Conservation (phyloP, 75 land plant species). For the Larix kaempferi region DNA sequence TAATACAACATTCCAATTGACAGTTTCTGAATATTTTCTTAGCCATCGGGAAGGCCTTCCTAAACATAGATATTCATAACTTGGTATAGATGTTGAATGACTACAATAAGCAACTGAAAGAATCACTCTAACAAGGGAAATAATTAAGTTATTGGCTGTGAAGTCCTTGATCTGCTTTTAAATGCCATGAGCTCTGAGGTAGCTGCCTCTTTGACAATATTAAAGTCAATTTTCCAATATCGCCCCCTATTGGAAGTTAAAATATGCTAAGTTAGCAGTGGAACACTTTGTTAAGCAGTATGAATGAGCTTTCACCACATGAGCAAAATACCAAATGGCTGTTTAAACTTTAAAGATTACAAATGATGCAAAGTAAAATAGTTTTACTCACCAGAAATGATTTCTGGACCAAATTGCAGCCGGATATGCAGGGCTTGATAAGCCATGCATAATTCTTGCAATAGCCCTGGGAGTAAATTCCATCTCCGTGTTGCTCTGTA, state of each 20-base stretch:
- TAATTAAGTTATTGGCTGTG: no score
- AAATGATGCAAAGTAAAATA: neutral
- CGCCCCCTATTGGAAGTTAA: conserved; percentile 64
- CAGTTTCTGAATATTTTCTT: no score
- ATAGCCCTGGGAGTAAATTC: conserved; percentile 94
- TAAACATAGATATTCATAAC: no score
- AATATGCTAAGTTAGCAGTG: neutral
- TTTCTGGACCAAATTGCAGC: conserved; percentile 78
- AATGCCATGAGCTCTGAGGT: conserved; percentile 45
- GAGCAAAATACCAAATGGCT: no score
- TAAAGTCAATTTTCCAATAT: conserved; percentile 66
- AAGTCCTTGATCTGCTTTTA: conserved; percentile 7
- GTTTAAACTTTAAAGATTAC: neutral
- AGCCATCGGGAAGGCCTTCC: no score
- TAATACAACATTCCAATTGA: no score
- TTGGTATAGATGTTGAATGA: no score
- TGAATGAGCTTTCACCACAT: neutral
- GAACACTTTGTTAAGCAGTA: neutral
- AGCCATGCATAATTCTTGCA: conserved; percentile 94
- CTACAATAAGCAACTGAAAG: no score
- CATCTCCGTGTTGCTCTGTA: conserved; percentile 58
- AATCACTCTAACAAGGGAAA: no score
- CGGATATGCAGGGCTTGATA: conserved; percentile 93
- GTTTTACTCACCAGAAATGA: conserved; percentile 81
- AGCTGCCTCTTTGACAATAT: conserved; percentile 74